Conservation (phyloP, 2,329 filamentous ascomycete genomes). For the Colletotrichum magnum region DNA sequence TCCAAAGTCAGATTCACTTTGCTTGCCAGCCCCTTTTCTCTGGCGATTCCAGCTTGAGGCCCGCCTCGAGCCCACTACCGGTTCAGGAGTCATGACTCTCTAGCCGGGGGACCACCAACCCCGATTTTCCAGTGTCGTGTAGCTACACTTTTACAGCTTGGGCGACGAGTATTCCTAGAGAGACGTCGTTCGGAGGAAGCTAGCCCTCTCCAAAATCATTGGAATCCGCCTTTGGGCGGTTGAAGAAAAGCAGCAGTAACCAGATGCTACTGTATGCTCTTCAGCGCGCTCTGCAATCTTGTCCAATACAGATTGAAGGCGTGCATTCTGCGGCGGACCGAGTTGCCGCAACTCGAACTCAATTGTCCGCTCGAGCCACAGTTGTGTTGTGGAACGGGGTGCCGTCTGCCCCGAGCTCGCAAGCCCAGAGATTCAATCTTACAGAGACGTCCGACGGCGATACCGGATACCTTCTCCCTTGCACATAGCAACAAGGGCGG, state of each 20-base stretch:
- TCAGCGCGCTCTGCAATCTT: too few relatives aligned
- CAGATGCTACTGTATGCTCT: too few relatives aligned
- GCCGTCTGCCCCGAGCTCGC: too few relatives aligned
- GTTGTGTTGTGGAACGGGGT: background rate
- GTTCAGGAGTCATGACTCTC: slow-evolving; percentile 7
- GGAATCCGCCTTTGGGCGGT: background rate
- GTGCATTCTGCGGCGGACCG: background rate
- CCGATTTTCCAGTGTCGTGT: slow-evolving; percentile 39
- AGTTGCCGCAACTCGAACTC: background rate
- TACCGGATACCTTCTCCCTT: too few relatives aligned
- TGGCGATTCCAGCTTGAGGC: background rate
- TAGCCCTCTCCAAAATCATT: background rate
- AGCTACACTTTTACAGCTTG: slow-evolving; percentile 41
- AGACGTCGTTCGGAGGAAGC: background rate
- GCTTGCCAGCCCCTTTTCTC: background rate
- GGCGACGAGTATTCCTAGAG: slow-evolving; percentile 33
- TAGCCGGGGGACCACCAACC: slow-evolving; percentile 6
- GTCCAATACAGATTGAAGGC: background rate
- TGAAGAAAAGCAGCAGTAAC: too few relatives aligned
- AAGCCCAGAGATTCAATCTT: too few relatives aligned
- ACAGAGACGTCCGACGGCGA: too few relatives aligned
- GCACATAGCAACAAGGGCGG: too few relatives aligned
- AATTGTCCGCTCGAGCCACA: background rate
- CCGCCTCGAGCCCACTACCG: too few relatives aligned
- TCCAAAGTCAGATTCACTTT: background rate